Percentiles rank a stretch among this genome's conserved stretches.
phyloP scores from a whole-genome alignment of 2,329 filamentous ascomycete species.

The Paraconiothyrium brasiliense region DNA sequence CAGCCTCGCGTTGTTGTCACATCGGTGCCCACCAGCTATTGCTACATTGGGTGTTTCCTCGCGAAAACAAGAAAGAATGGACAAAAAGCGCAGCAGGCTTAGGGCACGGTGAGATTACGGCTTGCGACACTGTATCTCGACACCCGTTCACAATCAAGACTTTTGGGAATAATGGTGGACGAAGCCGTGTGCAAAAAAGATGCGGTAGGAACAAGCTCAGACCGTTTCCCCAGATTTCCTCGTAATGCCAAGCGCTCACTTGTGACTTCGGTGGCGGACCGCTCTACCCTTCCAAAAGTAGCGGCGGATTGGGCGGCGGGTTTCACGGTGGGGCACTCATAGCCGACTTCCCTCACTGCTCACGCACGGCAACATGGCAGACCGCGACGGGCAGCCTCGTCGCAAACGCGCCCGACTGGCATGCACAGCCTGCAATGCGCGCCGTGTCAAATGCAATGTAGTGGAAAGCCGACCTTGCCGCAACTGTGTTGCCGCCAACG shows the following conservation, averaged over 20 bases:
- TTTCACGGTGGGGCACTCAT: conserved; percentile 3
- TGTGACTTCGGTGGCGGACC: conserved; percentile 9
- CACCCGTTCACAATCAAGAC: too few relatives aligned
- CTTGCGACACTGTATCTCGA: neutral
- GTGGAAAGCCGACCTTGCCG: conserved; percentile 55
- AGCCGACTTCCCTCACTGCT: conserved; percentile 3
- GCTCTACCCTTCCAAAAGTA: neutral
- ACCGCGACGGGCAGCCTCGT: neutral
- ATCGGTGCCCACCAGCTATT: neutral
- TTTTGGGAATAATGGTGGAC: too few relatives aligned
- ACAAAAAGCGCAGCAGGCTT: neutral
- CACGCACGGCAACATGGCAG: conserved; percentile 11
- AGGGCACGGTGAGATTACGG: neutral
- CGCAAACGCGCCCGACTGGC: conserved; percentile 54
- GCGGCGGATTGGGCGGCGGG: neutral
- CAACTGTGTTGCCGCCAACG: conserved; percentile 52
- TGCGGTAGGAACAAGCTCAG: neutral
- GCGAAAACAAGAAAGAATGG: neutral
- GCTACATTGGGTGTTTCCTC: neutral
- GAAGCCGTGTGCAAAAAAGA: neutral
- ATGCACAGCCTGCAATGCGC: conserved; percentile 56
- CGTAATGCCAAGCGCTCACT: neutral
- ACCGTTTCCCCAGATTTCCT: neutral
- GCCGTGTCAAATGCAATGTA: conserved; percentile 59
- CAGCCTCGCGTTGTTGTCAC: neutral